Conservation (phyloP, 108 stramenopile genomes). For the Fragilaria radians region DNA sequence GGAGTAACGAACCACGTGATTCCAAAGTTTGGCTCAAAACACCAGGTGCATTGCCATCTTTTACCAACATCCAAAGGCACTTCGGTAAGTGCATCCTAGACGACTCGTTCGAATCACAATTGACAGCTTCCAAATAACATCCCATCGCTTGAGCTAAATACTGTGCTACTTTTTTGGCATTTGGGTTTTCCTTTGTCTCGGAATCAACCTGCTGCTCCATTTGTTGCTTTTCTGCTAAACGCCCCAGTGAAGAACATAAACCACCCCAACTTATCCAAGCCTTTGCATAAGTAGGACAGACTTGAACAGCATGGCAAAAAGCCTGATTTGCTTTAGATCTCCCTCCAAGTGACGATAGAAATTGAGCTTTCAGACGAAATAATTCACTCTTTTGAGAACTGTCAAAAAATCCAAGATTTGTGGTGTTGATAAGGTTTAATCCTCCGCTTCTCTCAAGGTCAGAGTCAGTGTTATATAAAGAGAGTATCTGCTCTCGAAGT, state of each 20-base stretch:
- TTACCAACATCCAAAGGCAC: constrained; percentile 82
- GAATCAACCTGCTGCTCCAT: constrained; percentile 16
- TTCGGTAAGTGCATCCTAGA: constrained; percentile 80
- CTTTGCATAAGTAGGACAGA: constrained; percentile 81
- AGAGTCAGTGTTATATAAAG: constrained; percentile 49
- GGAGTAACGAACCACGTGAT: constrained; percentile 52
- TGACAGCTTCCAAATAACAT: constrained; percentile 87
- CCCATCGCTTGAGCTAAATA: constrained; percentile 90
- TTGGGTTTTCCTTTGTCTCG: not conserved
- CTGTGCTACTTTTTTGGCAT: constrained; percentile 66
- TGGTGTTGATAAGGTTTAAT: constrained; percentile 89
- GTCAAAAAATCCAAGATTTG: constrained; percentile 91
- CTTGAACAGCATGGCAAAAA: constrained; percentile 87
- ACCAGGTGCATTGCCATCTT: constrained; percentile 69
- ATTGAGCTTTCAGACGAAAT: constrained; percentile 85
- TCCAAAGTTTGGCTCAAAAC: constrained; percentile 74
- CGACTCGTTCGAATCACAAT: constrained; percentile 63
- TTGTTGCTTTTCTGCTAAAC: constrained; percentile 38
- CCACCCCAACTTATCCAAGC: constrained; percentile 92
- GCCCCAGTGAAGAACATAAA: constrained; percentile 69
- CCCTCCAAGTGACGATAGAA: constrained; percentile 61
- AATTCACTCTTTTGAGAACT: constrained; percentile 82
- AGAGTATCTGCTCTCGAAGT: constrained; percentile 90
- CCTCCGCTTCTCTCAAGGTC: constrained; percentile 72
- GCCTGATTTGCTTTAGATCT: constrained; percentile 83